Percentiles rank a stretch among this genome's conserved stretches.
Conservation (phyloP, 129 eudicot genomes). For the Artemisia argyi region DNA sequence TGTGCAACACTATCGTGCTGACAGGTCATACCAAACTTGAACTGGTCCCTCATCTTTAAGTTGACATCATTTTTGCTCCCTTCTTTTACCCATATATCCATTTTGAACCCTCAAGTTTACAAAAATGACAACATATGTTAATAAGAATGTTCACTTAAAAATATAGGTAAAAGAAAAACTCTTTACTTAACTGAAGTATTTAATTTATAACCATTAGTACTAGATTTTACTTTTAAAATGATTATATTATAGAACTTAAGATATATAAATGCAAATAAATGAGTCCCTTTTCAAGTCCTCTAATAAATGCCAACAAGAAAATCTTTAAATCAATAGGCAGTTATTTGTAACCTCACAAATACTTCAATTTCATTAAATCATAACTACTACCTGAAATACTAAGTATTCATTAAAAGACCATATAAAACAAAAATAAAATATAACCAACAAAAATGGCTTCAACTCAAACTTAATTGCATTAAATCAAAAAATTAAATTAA, state of each 20-base stretch:
- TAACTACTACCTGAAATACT: background rate
- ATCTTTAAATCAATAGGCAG: background rate
- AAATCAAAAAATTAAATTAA: constrained; percentile 13
- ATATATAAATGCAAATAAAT: constrained; percentile 4
- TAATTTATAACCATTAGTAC: too few species aligned
- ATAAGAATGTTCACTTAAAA: background rate
- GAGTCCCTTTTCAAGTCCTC: constrained; percentile 5
- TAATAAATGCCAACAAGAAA: constrained; percentile 18
- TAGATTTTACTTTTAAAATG: too few species aligned
- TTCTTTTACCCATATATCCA: background rate
- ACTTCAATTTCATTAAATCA: background rate
- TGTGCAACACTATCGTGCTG: constrained; percentile 30
- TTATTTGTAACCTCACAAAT: background rate
- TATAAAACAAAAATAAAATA: background rate
- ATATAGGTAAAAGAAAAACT: too few species aligned
- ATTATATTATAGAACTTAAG: too few species aligned
- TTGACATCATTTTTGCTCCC: constrained; percentile 7
- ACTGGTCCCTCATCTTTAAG: constrained; percentile 20
- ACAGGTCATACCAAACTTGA: constrained; percentile 31
- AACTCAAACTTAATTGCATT: constrained; percentile 9
- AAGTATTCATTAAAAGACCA: background rate
- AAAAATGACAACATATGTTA: background rate
- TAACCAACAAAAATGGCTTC: constrained; percentile 16
- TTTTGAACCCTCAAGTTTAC: constrained; percentile 8
- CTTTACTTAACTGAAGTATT: too few species aligned